A percentile compares a stretch with the other conserved stretches of the same genome.
These are phyloP conservation scores for Solanum corneliomulleri DNA, from an alignment of 257 asterid species.

Conservation along the genomic window DNA sequence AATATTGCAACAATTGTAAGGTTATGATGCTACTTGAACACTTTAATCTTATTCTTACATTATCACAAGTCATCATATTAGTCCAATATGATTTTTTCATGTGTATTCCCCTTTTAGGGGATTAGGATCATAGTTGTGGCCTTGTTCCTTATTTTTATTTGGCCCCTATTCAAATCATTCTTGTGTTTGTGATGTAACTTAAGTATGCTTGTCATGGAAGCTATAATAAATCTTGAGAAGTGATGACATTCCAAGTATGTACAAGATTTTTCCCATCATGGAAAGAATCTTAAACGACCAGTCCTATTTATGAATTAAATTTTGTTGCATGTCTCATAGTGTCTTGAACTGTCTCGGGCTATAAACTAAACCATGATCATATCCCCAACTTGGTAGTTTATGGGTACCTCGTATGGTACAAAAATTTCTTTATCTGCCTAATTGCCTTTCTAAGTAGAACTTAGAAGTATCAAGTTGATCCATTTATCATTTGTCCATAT, in stretches of 20 bases:
- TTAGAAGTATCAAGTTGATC: not conserved
- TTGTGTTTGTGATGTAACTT: not conserved
- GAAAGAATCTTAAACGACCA: not conserved
- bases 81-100: not conserved
- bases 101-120: not conserved
- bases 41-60: not conserved
- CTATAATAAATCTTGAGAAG: not conserved
- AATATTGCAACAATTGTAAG: not conserved
- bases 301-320: not conserved
- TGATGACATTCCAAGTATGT: not conserved
- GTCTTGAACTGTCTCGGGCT: not conserved
- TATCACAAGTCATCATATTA: not conserved
- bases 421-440: not conserved
- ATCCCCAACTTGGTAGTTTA: not conserved
- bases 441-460: not conserved
- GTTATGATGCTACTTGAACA: not conserved
- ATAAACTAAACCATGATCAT: not conserved
- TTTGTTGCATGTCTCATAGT: not conserved
- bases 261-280: not conserved
- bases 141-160: not conserved
- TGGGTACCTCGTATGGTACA: not conserved
- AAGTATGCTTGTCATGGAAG: not conserved
- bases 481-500: not conserved
- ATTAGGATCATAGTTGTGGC: not conserved
- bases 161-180: not conserved